A percentile compares a stretch with the other conserved stretches of the same genome.
These are phyloP conservation scores for Coccinonectria pachysandricola DNA, from an alignment of 2,329 filamentous ascomycete genomes.

Conservation along the genomic window DNA sequence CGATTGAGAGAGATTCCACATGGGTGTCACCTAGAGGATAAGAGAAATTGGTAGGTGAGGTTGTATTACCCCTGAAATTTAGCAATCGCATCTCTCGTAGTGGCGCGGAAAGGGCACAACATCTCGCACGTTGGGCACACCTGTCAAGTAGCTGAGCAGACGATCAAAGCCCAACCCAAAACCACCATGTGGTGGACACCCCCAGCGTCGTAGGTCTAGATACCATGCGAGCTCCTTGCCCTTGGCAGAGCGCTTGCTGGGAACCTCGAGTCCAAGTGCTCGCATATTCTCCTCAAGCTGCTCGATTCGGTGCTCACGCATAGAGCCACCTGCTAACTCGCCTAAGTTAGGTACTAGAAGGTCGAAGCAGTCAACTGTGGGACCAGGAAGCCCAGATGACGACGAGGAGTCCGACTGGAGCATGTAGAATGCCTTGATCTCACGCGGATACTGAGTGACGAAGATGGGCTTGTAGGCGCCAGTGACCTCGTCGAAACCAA, in stretches of 20 bases:
- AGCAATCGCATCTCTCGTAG: conserved; percentile 53
- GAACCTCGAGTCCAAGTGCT: conserved; percentile 48
- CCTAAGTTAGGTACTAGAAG: conserved; percentile 76
- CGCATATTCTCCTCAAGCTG: conserved; percentile 62
- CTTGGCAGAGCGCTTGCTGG: conserved; percentile 18
- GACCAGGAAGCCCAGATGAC: conserved; percentile 12
- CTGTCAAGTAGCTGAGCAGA: conserved; percentile 71
- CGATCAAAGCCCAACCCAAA: conserved; percentile 88
- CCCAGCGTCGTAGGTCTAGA: conserved; percentile 76
- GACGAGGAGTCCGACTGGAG: conserved; percentile 25
- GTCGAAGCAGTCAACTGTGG: conserved; percentile 82
- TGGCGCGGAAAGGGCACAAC: conserved; percentile 78
- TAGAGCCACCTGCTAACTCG: conserved; percentile 79
- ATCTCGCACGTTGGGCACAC: conserved; percentile 73
- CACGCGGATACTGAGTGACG: conserved; percentile 83
- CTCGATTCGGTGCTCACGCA: conserved; percentile 71
- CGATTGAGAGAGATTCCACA: too few relatives aligned
- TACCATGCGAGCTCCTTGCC: conserved; percentile 62
- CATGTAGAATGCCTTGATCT: conserved; percentile 82
- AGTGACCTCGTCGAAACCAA: conserved; percentile 42
- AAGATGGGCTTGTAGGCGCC: conserved; percentile 60
- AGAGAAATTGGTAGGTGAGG: too few relatives aligned
- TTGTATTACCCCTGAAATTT: too few relatives aligned
- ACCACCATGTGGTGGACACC: conserved; percentile 83
- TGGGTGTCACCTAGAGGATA: too few relatives aligned